Evolutionary conservation across 1,139 yeast species (phyloP).

Genomic region (Suhomyces guaymorum): DNA sequence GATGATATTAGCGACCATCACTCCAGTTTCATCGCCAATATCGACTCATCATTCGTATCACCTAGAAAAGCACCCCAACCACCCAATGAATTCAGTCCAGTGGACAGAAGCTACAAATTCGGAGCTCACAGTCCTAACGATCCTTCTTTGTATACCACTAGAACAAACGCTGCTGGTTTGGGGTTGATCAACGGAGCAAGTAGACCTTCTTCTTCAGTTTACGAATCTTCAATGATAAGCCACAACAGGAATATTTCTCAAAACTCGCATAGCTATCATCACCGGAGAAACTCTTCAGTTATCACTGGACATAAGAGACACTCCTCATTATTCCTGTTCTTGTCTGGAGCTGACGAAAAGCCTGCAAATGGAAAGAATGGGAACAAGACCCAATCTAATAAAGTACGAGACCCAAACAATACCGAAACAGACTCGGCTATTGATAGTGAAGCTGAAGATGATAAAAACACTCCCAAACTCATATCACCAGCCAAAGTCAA

Average conservation of each 20-base stretch:
- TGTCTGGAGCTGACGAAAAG: constrained; percentile 29
- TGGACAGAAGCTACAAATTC: constrained; percentile 26
- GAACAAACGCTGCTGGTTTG: constrained; percentile 27
- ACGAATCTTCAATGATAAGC: constrained; percentile 36
- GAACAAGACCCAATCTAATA: constrained; percentile 10
- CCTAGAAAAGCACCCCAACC: constrained; percentile 69
- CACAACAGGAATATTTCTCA: constrained; percentile 33
- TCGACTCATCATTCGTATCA: constrained; percentile 40
- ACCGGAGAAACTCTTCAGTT: constrained; percentile 37
- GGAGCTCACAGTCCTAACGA: constrained; percentile 24
- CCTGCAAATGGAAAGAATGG: constrained; percentile 6
- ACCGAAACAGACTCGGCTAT: constrained; percentile 6
- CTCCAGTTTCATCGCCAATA: constrained; percentile 16
- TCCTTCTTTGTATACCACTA: constrained; percentile 24
- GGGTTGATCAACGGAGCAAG: constrained; percentile 14
- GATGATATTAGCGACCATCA: constrained; percentile 39
- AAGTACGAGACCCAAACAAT: constrained; percentile 1
- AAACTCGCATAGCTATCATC: constrained; percentile 24
- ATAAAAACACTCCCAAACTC: constrained; percentile 15
- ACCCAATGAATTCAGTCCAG: constrained; percentile 45
- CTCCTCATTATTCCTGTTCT: constrained; percentile 49
- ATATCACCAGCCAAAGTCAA: constrained; percentile 30
- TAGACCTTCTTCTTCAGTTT: constrained; percentile 49
- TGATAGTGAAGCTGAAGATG: constrained; percentile 9
- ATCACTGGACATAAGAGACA: constrained; percentile 38